These are phyloP conservation scores for Penicillium frequentans DNA, from an alignment of 2,329 filamentous ascomycete genomes.

Conservation along the genomic window DNA sequence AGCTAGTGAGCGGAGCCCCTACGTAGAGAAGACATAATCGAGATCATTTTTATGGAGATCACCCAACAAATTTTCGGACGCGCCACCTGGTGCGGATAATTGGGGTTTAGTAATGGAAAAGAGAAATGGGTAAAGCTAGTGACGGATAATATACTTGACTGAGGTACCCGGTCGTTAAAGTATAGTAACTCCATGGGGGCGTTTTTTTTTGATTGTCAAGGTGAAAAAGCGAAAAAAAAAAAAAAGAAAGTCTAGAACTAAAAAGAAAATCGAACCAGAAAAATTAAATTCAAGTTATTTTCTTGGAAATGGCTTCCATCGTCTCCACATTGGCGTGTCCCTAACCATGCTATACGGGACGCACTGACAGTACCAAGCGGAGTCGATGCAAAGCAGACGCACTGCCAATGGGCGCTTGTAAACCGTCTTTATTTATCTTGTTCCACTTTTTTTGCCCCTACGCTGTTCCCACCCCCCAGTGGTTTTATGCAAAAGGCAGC, in stretches of 20 bases:
- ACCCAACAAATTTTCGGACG: not conserved
- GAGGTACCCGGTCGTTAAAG: not conserved
- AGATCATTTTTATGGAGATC: not conserved
- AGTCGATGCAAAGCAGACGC: conserved; percentile 21
- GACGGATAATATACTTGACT: too few relatives aligned
- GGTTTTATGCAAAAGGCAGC: conserved; percentile 1
- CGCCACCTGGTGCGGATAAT: conserved; percentile 3
- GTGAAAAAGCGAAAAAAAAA: not conserved
- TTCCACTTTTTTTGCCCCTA: conserved; percentile 17
- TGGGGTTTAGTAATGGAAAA: not conserved
- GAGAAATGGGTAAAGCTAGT: too few relatives aligned
- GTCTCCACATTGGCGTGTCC: conserved; percentile 15
- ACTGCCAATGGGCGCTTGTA: conserved; percentile 16
- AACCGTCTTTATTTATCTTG: conserved; percentile 19
- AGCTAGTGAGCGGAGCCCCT: conserved; percentile 4
- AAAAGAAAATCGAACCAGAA: not conserved
- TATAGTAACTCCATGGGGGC: not conserved
- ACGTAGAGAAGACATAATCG: not conserved
- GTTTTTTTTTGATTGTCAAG: not conserved
- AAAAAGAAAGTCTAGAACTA: not conserved
- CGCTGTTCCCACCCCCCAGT: not conserved
- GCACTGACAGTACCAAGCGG: conserved; percentile 24
- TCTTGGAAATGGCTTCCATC: conserved; percentile 7
- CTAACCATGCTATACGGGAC: conserved; percentile 17
- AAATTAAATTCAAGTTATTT: conserved; percentile 2